phyloP scores from a whole-genome alignment of 495 filamentous ascomycete species.

The Bacidia rubella region DNA sequence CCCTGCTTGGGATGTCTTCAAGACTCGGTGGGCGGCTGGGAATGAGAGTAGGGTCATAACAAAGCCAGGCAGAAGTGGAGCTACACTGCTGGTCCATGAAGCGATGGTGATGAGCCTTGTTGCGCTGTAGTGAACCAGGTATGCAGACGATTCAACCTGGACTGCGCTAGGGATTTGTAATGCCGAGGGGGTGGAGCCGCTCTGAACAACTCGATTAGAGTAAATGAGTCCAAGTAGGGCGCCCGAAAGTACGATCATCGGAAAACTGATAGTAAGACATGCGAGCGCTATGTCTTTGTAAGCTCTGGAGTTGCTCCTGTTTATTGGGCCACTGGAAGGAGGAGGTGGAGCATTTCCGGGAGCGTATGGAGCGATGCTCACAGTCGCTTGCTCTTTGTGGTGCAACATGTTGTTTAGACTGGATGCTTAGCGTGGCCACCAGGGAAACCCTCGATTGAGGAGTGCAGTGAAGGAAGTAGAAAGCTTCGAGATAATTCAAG shows the following conservation, averaged over 20 bases:
- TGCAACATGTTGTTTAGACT: too few species aligned
- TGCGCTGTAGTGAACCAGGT: neutral
- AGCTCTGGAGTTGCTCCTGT: neutral
- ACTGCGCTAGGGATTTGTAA: neutral
- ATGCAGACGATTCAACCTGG: neutral
- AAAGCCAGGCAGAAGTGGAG: neutral
- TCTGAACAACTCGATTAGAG: neutral
- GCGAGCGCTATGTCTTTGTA: neutral
- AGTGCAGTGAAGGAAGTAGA: too few species aligned
- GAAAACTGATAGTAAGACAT: neutral
- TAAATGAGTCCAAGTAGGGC: neutral
- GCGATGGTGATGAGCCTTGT: constrained; percentile 1
- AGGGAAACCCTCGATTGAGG: too few species aligned
- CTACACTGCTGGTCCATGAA: neutral
- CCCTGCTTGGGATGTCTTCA: neutral
- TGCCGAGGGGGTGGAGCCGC: neutral
- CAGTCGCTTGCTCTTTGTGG: too few species aligned
- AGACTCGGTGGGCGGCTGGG: neutral
- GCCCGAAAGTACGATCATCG: neutral
- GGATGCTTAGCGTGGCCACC: too few species aligned
- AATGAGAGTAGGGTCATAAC: constrained; percentile 1
- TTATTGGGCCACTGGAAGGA: too few species aligned
- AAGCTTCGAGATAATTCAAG: too few species aligned
- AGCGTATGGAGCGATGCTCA: too few species aligned
- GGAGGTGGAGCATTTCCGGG: too few species aligned